Conservation (phyloP, 2,329 filamentous ascomycete genomes). For the Nothopassalora personata region DNA sequence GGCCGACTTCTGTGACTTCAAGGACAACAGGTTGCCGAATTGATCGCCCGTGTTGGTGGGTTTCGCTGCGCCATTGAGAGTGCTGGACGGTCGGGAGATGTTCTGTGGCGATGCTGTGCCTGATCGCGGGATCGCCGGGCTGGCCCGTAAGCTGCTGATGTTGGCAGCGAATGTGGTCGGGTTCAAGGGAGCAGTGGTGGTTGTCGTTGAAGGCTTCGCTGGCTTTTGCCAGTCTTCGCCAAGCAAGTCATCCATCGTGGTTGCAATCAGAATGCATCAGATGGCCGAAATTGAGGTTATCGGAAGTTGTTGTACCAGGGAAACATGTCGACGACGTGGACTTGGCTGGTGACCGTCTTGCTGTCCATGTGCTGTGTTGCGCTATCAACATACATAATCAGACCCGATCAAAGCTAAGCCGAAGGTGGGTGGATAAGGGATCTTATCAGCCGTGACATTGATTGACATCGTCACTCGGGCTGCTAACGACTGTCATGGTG, state of each 20-base stretch:
- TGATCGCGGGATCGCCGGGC: slow-evolving; percentile 38
- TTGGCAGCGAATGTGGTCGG: slow-evolving; percentile 22
- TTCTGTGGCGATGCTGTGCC: slow-evolving; percentile 26
- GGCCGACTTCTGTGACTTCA: slow-evolving; percentile 53
- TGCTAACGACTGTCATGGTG: too few relatives aligned
- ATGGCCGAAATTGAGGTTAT: not conserved
- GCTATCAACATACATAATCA: too few relatives aligned
- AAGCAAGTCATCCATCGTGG: slow-evolving; percentile 45
- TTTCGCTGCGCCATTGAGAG: slow-evolving; percentile 44
- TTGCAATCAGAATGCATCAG: not conserved
- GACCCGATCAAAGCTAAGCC: too few relatives aligned
- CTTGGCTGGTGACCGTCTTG: not conserved
- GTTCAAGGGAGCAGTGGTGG: slow-evolving; percentile 14
- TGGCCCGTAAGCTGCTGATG: slow-evolving; percentile 33
- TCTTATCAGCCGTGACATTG: too few relatives aligned
- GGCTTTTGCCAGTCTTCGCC: slow-evolving; percentile 44
- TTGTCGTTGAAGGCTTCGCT: slow-evolving; percentile 22
- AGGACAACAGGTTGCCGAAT: slow-evolving; percentile 70
- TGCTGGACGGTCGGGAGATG: slow-evolving; percentile 37
- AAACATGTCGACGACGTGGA: not conserved
- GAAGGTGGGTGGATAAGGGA: too few relatives aligned
- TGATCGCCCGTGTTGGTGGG: slow-evolving; percentile 56
- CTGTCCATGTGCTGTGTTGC: not conserved
- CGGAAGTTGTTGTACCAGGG: not conserved
- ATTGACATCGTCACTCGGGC: too few relatives aligned